Evolutionary conservation across 495 filamentous ascomycete species (phyloP).

Genomic region (Penicillium herquei): DNA sequence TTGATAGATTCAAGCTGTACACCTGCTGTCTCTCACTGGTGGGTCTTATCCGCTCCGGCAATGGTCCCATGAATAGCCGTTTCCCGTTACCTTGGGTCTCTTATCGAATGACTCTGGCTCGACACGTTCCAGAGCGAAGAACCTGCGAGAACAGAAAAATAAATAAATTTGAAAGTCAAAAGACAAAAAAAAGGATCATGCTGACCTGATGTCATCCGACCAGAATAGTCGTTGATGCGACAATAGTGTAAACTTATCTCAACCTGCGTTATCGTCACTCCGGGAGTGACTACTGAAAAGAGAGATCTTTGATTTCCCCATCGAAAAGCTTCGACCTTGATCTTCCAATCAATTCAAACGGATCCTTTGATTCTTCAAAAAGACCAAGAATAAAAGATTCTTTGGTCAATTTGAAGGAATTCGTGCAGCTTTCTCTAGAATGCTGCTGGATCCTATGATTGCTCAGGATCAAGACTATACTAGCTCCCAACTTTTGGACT

Average conservation of each 20-base stretch:
- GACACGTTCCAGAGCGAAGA: background rate
- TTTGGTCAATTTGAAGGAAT: slow-evolving; percentile 5
- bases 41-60: slow-evolving; percentile 20
- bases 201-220: slow-evolving; percentile 32
- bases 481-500: slow-evolving; percentile 39
- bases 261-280: background rate
- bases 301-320: background rate
- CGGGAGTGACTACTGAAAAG: background rate
- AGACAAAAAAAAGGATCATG: slow-evolving; percentile 17
- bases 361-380: background rate
- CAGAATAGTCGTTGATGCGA: slow-evolving; percentile 24
- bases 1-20: slow-evolving; percentile 15
- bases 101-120: background rate
- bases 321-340: background rate
- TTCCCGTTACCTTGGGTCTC: slow-evolving; percentile 22
- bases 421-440: slow-evolving; percentile 18
- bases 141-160: background rate
- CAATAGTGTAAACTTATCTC: slow-evolving; percentile 1
- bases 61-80: slow-evolving; percentile 23
- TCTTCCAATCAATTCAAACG: background rate
- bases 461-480: slow-evolving; percentile 31
- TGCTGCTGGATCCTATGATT: slow-evolving; percentile 44
- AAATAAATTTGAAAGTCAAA: background rate
- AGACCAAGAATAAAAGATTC: slow-evolving; percentile 11
- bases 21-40: slow-evolving; percentile 20